Evolutionary conservation across 192 early-diverging fungal genomes (phyloP).

Genomic region (Pilobolus umbonatus): DNA sequence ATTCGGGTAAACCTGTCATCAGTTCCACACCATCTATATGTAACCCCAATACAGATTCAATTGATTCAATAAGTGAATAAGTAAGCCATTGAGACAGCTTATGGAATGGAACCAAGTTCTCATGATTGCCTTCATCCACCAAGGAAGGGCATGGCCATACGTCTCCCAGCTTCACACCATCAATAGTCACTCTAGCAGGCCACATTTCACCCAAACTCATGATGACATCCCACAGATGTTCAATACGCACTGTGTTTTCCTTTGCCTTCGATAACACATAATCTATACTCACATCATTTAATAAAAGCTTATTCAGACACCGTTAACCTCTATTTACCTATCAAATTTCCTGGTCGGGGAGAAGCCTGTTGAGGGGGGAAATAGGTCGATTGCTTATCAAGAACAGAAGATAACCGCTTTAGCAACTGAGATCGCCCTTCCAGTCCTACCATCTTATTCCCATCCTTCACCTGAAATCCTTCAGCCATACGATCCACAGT

Average conservation of each 20-base stretch:
- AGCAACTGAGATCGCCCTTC: slow-evolving; percentile 72
- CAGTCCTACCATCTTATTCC: slow-evolving; percentile 77
- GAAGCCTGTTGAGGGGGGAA: slow-evolving; percentile 46
- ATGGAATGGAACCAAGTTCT: slow-evolving; percentile 74
- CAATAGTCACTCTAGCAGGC: slow-evolving; percentile 73
- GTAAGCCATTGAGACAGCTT: slow-evolving; percentile 96
- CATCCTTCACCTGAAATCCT: slow-evolving; percentile 75
- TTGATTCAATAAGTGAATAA: slow-evolving; percentile 83
- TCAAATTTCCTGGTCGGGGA: slow-evolving; percentile 72
- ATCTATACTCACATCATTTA: background rate
- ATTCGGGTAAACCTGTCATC: slow-evolving; percentile 86
- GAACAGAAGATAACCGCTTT: slow-evolving; percentile 54
- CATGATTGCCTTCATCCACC: slow-evolving; percentile 30
- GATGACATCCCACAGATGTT: slow-evolving; percentile 74
- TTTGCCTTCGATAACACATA: slow-evolving; percentile 7
- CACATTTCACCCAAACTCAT: slow-evolving; percentile 81
- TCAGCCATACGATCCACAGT: slow-evolving; percentile 44
- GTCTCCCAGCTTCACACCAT: slow-evolving; percentile 79
- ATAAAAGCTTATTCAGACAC: background rate
- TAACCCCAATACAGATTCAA: slow-evolving; percentile 41
- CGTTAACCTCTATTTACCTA: slow-evolving; percentile 44
- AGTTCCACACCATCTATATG: slow-evolving; percentile 51
- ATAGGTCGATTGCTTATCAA: slow-evolving; percentile 47
- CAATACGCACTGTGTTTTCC: slow-evolving; percentile 48
- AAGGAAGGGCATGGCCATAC: slow-evolving; percentile 80